Evolutionary conservation across 176 grass and related monocot genomes (phyloP), one percentile per base, ranked within the genome.

Genomic region (Hsuehochloa calcarea): DNA sequence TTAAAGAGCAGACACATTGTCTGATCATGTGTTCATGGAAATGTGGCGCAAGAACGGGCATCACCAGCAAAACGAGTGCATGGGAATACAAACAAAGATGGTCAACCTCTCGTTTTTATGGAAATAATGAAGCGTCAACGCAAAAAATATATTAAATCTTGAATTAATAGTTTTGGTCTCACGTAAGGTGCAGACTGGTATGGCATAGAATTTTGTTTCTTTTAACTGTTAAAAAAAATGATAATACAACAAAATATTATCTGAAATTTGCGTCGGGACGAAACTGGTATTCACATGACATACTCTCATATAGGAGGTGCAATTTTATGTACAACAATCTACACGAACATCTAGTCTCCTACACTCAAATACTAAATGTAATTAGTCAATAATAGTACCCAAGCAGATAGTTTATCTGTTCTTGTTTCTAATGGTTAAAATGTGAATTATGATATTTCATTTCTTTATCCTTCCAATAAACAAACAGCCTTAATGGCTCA

Each of bases 61-160:
- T 37, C 37, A 4, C 37, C 37, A 37, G 37, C 37, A 4, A 37
- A 37, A 37, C 37, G 37, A 37, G 37, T 4, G 37, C 37, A 37
- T 37, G 37, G 37, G 37, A 37, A 37, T 2, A 37, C 37, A 37
- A 37, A 37, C 37, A 37, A 1, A 37, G 37, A 37, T 37, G 37
- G 37, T 37, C 37, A 71, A n/a, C n/a, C n/a, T n/a, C n/a, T n/a
- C n/a, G n/a, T n/a, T n/a, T n/a, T n/a, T 98, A 81, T 56, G 70
- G 65, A 86, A 87, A 50, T 31, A 91, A 25, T 84, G 9, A 88
- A 75, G 54, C 4, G 20, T 55, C 35, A 89, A 46, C 25, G 43
- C 17, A 44, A 56, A 63, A 47, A 39, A 67, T 19, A 63, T 22
- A 8, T 12, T 23, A 41, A 25, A 49, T 54, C 8, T 70, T 47